Conservation (phyloP, 305 asterid genomes). For the Solanum chacoense region DNA sequence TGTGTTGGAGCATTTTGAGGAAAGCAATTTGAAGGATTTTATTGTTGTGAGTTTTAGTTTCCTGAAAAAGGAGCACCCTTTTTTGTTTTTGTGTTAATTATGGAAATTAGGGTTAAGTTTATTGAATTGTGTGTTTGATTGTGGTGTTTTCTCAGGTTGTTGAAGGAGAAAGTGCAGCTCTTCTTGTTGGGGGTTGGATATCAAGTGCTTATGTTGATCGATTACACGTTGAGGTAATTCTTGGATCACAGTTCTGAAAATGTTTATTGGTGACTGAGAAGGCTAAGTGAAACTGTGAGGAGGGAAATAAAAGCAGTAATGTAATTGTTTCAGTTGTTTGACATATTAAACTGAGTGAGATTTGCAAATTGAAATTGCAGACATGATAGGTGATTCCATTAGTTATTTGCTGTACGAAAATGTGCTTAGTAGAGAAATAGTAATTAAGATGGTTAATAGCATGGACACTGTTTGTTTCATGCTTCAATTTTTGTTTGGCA, state of each 20-base stretch:
- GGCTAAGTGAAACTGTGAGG: not conserved
- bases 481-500: not conserved
- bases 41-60: constrained; percentile 47
- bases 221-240: constrained; percentile 61
- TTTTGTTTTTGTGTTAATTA: not conserved
- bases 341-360: not conserved
- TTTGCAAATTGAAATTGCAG: not conserved
- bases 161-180: constrained; percentile 78
- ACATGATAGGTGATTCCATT: not conserved
- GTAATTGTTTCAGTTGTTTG: not conserved
- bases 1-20: constrained; percentile 83
- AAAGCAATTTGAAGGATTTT: constrained; percentile 57
- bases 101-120: not conserved
- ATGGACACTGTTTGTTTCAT: not conserved
- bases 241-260: not conserved
- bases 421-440: not conserved
- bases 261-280: not conserved
- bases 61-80: not conserved
- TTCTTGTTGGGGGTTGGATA: constrained; percentile 78
- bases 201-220: constrained; percentile 76
- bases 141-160: constrained; percentile 48
- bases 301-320: not conserved
- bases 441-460: not conserved
- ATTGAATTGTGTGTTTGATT: constrained; percentile 6
- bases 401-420: not conserved